Evolutionary conservation across 257 asterid species (phyloP).

Genomic region (Nicotiana tomentosiformis): DNA sequence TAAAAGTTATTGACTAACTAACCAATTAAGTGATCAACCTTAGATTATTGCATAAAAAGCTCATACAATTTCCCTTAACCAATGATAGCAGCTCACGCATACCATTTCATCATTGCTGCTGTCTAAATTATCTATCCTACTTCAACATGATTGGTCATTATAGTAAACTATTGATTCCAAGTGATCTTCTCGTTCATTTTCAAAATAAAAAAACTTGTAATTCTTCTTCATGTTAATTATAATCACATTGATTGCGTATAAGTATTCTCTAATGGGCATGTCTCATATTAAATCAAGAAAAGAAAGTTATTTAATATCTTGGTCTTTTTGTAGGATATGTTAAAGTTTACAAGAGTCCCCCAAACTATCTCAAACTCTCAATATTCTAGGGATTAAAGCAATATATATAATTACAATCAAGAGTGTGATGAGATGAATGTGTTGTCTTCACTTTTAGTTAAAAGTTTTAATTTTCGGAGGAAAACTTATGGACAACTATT

Average conservation of each 20-base stretch:
- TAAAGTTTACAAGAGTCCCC: background rate
- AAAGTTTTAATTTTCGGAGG: background rate
- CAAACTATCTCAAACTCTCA: background rate
- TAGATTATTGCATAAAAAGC: background rate
- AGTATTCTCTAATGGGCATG: background rate
- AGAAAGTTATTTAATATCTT: background rate
- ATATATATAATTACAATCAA: background rate
- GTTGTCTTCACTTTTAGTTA: background rate
- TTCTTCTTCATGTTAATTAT: background rate
- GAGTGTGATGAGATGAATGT: background rate
- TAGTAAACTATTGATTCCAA: slow-evolving; percentile 11
- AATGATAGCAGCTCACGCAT: slow-evolving; percentile 30
- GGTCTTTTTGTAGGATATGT: background rate
- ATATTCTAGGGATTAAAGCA: background rate
- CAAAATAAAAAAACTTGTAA: background rate
- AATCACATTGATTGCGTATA: background rate
- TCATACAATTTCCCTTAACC: slow-evolving; percentile 13
- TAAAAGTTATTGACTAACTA: background rate
- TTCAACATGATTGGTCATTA: slow-evolving; percentile 4
- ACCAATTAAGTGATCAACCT: background rate
- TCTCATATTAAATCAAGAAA: background rate
- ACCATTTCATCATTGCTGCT: slow-evolving; percentile 12
- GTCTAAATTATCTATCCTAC: background rate
- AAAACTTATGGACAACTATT: no score
- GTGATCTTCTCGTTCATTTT: background rate